phyloP scores from a whole-genome alignment of 495 filamentous ascomycete species.

The Articulospora tetracladia region DNA sequence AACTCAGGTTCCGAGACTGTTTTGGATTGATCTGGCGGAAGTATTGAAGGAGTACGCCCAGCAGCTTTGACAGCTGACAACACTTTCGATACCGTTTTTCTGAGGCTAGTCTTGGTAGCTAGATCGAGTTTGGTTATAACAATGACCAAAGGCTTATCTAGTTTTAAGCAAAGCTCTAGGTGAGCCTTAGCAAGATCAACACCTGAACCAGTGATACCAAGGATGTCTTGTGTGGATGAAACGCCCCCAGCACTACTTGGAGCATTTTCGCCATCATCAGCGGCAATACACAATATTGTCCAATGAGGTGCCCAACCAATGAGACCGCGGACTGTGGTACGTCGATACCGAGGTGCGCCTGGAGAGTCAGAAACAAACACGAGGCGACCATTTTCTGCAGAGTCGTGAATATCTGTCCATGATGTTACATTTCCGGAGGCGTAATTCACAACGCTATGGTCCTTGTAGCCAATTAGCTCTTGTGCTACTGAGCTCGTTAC shows the following conservation, averaged over 20 bases:
- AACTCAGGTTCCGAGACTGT: slow-evolving; percentile 28
- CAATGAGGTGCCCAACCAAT: slow-evolving; percentile 89
- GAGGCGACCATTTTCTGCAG: slow-evolving; percentile 57
- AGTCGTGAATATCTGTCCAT: slow-evolving; percentile 92
- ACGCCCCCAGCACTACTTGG: slow-evolving; percentile 30
- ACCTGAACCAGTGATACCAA: slow-evolving; percentile 44
- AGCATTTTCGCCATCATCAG: slow-evolving; percentile 59
- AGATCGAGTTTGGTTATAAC: slow-evolving; percentile 90
- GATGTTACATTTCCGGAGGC: slow-evolving; percentile 79
- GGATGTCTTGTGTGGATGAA: slow-evolving; percentile 41
- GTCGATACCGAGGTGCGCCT: slow-evolving; percentile 79
- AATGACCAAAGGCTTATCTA: slow-evolving; percentile 70
- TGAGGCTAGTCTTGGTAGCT: slow-evolving; percentile 65
- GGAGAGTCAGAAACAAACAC: slow-evolving; percentile 89
- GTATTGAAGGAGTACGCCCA: slow-evolving; percentile 66
- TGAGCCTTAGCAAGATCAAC: slow-evolving; percentile 75
- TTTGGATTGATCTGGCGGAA: slow-evolving; percentile 44
- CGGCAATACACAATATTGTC: slow-evolving; percentile 82
- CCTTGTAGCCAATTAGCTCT: slow-evolving; percentile 81
- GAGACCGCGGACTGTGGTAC: slow-evolving; percentile 83
- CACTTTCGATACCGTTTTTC: slow-evolving; percentile 63
- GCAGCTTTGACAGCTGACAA: slow-evolving; percentile 74
- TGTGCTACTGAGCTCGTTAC: slow-evolving; percentile 91
- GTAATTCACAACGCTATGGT: slow-evolving; percentile 70
- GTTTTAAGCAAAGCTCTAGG: slow-evolving; percentile 78